phyloP scores from a whole-genome alignment of 2,329 filamentous ascomycete genomes.

The Elsinoe perseae region DNA sequence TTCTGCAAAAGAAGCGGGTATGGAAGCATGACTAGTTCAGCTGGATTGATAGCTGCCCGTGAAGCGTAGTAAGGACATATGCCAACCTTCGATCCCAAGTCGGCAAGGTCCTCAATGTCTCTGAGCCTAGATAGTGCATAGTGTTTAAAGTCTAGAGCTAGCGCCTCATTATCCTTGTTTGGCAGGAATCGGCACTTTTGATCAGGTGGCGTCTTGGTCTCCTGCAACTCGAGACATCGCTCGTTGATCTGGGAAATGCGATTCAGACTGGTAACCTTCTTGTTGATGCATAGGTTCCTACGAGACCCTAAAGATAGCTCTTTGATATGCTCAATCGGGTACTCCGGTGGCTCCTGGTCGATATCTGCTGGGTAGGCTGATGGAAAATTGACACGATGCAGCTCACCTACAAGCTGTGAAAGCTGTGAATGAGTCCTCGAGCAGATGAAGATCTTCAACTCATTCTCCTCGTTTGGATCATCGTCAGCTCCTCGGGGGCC shows the following conservation, averaged over 20 bases:
- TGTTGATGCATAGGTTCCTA: constrained; percentile 85
- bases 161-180: constrained; percentile 62
- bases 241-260: constrained; percentile 82
- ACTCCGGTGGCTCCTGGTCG: constrained; percentile 9
- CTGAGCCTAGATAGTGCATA: constrained; percentile 73
- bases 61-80: constrained; percentile 98
- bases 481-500: constrained; percentile 28
- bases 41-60: constrained; percentile 67
- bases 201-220: constrained; percentile 53
- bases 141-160: constrained; percentile 77
- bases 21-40: constrained; percentile 82
- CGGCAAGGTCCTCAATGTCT: constrained; percentile 86
- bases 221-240: constrained; percentile 80
- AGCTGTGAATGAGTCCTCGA: constrained; percentile 90
- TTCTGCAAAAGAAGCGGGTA: constrained; percentile 86
- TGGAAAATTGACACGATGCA: constrained; percentile 70
- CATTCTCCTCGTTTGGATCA: constrained; percentile 51
- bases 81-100: constrained; percentile 66
- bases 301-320: constrained; percentile 77
- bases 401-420: constrained; percentile 76
- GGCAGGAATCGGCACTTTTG: constrained; percentile 71
- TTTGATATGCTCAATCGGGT: constrained; percentile 58
- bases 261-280: constrained; percentile 63
- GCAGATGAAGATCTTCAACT: constrained; percentile 82
- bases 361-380: constrained; percentile 48